Evolutionary conservation across 176 grass and related monocot species (phyloP).

Genomic region (Aegilops bicornis): DNA sequence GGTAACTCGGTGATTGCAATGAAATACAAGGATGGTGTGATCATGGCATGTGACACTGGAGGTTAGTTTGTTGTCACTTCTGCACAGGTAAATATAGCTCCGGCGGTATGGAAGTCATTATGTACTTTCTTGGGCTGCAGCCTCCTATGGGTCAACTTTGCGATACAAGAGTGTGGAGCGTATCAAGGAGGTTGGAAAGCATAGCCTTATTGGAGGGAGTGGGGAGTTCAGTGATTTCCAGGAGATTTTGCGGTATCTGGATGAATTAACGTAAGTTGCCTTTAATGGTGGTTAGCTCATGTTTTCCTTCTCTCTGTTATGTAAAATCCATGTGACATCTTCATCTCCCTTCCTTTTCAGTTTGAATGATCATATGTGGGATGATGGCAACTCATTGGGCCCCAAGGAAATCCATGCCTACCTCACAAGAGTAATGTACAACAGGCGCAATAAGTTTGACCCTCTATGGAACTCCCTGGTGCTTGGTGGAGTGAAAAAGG

Average conservation of each 20-base stretch:
- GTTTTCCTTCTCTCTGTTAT: constrained; percentile 8
- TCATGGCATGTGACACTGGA: constrained; percentile 89
- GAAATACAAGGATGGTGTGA: constrained; percentile 98
- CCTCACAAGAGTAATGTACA: constrained; percentile 93
- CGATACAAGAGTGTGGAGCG: constrained; percentile 98
- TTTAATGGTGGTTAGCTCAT: background rate
- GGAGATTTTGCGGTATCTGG: constrained; percentile 94
- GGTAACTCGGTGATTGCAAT: constrained; percentile 91
- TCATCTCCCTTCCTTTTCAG: constrained; percentile 35
- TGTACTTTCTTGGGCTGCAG: constrained; percentile 40
- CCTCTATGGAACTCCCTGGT: constrained; percentile 96
- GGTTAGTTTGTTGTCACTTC: constrained; percentile 39
- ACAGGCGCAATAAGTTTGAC: constrained; percentile 95
- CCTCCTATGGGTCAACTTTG: constrained; percentile 95
- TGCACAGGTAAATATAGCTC: background rate
- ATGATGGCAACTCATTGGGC: constrained; percentile 97
- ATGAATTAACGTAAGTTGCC: constrained; percentile 85
- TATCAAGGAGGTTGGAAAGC: constrained; percentile 84
- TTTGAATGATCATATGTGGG: constrained; percentile 97
- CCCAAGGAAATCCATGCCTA: constrained; percentile 96
- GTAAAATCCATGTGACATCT: background rate
- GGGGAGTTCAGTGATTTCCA: constrained; percentile 99
- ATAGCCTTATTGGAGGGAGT: constrained; percentile 92
- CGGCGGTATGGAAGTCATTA: background rate
- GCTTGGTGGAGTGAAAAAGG: constrained; percentile 92